A percentile compares a stretch with the other conserved stretches of the same genome.
phyloP scores from a whole-genome alignment of 73 alveolate genomes.

The Stentor roeselii region DNA sequence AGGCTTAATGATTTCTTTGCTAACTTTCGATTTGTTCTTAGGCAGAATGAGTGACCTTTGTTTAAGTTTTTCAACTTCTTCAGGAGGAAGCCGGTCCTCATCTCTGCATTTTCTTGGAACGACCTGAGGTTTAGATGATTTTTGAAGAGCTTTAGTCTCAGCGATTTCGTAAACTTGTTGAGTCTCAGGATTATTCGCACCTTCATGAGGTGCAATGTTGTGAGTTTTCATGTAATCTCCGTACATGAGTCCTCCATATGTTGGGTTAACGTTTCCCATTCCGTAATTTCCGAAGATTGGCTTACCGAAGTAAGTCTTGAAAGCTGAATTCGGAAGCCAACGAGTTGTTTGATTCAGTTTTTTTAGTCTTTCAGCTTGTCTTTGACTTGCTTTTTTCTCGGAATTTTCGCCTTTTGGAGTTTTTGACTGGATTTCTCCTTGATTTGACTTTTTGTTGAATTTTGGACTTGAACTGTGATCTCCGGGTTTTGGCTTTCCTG shows the following conservation, averaged over 20 bases:
- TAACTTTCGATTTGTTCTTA: constrained; percentile 29
- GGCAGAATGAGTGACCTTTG: constrained; percentile 35
- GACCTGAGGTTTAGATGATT: constrained; percentile 26
- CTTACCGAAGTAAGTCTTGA: constrained; percentile 93
- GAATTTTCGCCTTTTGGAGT: not conserved
- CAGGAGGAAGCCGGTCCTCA: constrained; percentile 68
- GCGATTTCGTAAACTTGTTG: constrained; percentile 68
- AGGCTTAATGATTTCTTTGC: constrained; percentile 32
- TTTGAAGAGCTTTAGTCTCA: constrained; percentile 50
- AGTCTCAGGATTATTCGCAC: constrained; percentile 85
- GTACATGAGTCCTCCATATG: constrained; percentile 91
- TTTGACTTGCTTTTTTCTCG: constrained; percentile 6
- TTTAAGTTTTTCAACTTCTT: constrained; percentile 44
- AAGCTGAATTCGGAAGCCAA: constrained; percentile 95
- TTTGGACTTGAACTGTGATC: not conserved
- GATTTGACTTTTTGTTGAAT: not conserved
- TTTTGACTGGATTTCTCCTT: not conserved
- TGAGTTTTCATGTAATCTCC: constrained; percentile 94
- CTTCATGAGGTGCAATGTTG: constrained; percentile 89
- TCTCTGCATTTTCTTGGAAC: constrained; percentile 60
- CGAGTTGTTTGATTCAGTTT: constrained; percentile 83
- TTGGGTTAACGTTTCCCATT: constrained; percentile 87
- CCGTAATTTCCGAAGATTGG: constrained; percentile 97
- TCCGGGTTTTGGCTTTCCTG: not conserved
- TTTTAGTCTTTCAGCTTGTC: constrained; percentile 63